Percentiles rank a stretch among this genome's conserved stretches.
These are phyloP conservation scores for Coemansia sp. DNA, from an alignment of 192 early-diverging fungal species.

Conservation along the genomic window DNA sequence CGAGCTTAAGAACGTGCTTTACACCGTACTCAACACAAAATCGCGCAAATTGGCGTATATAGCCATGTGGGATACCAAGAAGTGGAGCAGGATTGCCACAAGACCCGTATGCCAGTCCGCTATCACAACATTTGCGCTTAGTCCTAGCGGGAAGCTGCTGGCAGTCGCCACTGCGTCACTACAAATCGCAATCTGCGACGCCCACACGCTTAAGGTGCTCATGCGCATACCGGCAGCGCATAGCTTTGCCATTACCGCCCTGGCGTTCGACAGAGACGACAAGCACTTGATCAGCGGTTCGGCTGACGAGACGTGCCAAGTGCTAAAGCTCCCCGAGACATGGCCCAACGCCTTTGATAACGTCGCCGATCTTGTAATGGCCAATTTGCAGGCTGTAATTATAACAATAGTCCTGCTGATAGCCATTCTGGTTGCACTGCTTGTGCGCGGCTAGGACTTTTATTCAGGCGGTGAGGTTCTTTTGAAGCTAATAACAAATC, in stretches of 20 bases:
- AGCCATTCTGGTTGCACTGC: conserved; percentile 26
- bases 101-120: conserved; percentile 33
- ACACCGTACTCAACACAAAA: conserved; percentile 53
- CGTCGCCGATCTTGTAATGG: conserved; percentile 11
- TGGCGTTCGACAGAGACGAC: conserved; percentile 73
- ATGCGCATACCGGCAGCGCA: conserved; percentile 72
- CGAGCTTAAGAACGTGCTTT: conserved; percentile 25
- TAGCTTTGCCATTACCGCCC: conserved; percentile 74
- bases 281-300: conserved; percentile 76
- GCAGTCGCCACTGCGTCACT: conserved; percentile 77
- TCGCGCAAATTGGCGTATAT: conserved; percentile 50
- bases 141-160: conserved; percentile 69
- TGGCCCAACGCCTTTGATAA: conserved; percentile 44
- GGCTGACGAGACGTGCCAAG: conserved; percentile 74
- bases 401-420: conserved; percentile 39
- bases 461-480: background rate
- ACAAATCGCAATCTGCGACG: conserved; percentile 67
- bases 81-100: conserved; percentile 32
- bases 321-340: conserved; percentile 60
- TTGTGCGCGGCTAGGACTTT: conserved; percentile 16
- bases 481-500: background rate
- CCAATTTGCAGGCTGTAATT: conserved; percentile 23
- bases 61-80: conserved; percentile 35
- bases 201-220: conserved; percentile 62
- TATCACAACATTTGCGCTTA: conserved; percentile 54